These are phyloP conservation scores for Boletales sp. DNA, from an alignment of 768 basidiomycete genomes.

Conservation along the genomic window DNA sequence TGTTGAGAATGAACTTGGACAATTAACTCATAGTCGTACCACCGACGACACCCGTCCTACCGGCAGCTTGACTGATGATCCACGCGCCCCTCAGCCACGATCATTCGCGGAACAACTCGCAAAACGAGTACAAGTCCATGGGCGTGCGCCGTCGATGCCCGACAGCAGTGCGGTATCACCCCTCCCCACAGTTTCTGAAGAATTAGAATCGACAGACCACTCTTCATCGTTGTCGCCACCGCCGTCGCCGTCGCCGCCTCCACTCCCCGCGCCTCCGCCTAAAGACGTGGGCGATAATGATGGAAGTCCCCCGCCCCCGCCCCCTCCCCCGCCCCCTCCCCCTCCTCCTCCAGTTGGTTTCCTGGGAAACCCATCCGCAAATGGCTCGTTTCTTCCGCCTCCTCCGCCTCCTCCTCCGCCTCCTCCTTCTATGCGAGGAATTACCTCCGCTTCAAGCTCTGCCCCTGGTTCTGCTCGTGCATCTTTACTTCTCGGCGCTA, in stretches of 20 bases:
- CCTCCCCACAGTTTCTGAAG: conserved; percentile 41
- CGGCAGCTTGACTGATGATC: conserved; percentile 36
- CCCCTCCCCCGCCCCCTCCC: conserved; percentile 35
- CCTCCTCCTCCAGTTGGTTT: conserved; percentile 36
- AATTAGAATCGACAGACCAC: conserved; percentile 22
- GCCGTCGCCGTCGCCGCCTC: conserved; percentile 21
- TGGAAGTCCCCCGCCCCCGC: conserved; percentile 28
- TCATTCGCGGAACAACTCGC: conserved; percentile 62
- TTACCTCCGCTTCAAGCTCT: conserved; percentile 34
- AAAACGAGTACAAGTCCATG: conserved; percentile 52
- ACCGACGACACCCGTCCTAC: conserved; percentile 57
- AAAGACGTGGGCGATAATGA: conserved; percentile 11
- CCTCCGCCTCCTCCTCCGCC: conserved; percentile 36
- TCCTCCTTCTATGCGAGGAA: conserved; percentile 26
- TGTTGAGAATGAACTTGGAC: conserved; percentile 54
- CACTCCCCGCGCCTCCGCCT: conserved; percentile 14
- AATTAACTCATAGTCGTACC: conserved; percentile 37
- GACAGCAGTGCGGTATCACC: conserved; percentile 34
- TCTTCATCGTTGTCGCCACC: conserved; percentile 27
- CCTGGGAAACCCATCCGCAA: conserved; percentile 24
- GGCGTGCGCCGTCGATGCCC: conserved; percentile 38
- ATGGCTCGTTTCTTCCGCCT: conserved; percentile 22
- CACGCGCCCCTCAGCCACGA: conserved; percentile 35
- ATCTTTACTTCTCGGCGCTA: conserved; percentile 57
- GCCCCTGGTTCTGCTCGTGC: conserved; percentile 50